phyloP scores from a whole-genome alignment of 2,329 filamentous ascomycete genomes.

The Cyclaneusma minus region DNA sequence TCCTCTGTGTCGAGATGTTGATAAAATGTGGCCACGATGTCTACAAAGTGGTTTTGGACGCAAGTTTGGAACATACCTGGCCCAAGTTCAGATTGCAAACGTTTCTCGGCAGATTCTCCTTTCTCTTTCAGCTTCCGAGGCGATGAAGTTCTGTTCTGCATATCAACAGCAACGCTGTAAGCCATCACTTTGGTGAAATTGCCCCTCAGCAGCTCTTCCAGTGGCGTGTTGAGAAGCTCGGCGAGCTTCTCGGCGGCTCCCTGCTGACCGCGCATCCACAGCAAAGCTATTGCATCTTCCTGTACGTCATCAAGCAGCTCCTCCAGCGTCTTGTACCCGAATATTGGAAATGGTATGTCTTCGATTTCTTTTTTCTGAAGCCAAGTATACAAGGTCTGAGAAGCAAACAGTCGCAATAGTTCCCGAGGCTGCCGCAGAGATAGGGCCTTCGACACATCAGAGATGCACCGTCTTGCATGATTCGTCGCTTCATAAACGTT shows the following conservation, averaged over 20 bases:
- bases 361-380: slow-evolving; percentile 49
- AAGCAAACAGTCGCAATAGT: slow-evolving; percentile 71
- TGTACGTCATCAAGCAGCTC: slow-evolving; percentile 58
- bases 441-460: slow-evolving; percentile 48
- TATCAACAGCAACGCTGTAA: slow-evolving; percentile 70
- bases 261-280: slow-evolving; percentile 67
- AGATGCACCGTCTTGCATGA: slow-evolving; percentile 61
- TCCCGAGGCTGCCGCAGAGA: slow-evolving; percentile 48
- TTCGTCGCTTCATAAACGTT: slow-evolving; percentile 46
- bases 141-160: slow-evolving; percentile 18
- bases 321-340: slow-evolving; percentile 55
- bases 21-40: slow-evolving; percentile 64
- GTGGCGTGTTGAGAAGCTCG: slow-evolving; percentile 33
- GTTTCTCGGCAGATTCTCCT: neutral
- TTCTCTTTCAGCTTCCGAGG: slow-evolving; percentile 12
- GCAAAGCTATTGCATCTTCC: slow-evolving; percentile 63
- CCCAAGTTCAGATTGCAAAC: slow-evolving; percentile 34
- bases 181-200: slow-evolving; percentile 69
- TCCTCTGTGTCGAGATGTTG: slow-evolving; percentile 66
- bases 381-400: slow-evolving; percentile 88
- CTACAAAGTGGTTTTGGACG: slow-evolving; percentile 55
- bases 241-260: slow-evolving; percentile 46
- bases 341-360: slow-evolving; percentile 73
- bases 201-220: slow-evolving; percentile 40
- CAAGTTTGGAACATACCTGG: slow-evolving; percentile 45